These are phyloP conservation scores for Leccinum truebloodii DNA, from an alignment of 768 basidiomycete genomes.

Conservation along the genomic window DNA sequence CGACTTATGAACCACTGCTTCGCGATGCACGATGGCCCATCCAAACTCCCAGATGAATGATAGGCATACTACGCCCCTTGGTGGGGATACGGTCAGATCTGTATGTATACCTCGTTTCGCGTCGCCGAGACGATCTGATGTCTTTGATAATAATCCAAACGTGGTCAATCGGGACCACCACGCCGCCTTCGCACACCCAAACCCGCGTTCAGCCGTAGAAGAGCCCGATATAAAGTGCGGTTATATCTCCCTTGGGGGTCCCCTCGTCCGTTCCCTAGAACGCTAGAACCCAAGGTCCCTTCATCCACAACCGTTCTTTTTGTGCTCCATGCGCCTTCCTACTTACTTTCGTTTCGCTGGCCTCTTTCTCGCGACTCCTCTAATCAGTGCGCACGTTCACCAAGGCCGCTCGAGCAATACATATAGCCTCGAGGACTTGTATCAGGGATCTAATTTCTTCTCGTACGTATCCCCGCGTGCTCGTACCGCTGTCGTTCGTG, in stretches of 20 bases:
- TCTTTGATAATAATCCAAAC: neutral
- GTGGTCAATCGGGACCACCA: neutral
- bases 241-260: neutral
- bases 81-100: neutral
- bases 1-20: neutral
- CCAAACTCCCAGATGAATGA: neutral
- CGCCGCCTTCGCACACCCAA: neutral
- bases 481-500: neutral
- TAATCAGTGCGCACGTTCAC: slow-evolving; percentile 25
- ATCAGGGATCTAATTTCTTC: slow-evolving; percentile 52
- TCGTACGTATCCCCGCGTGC: slow-evolving; percentile 39
- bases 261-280: neutral
- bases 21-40: neutral
- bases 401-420: slow-evolving; percentile 14
- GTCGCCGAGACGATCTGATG: neutral
- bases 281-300: neutral
- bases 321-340: neutral
- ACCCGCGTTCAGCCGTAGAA: neutral
- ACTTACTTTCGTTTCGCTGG: slow-evolving; percentile 28
- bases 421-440: slow-evolving; percentile 38
- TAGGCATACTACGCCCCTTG: neutral
- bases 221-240: slow-evolving; percentile 10
- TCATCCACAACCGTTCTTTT: neutral
- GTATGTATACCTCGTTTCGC: neutral
- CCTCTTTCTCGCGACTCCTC: slow-evolving; percentile 28